These are phyloP conservation scores for Aspergillus persii DNA, from an alignment of 2,329 filamentous ascomycete species.

Conservation along the genomic window DNA sequence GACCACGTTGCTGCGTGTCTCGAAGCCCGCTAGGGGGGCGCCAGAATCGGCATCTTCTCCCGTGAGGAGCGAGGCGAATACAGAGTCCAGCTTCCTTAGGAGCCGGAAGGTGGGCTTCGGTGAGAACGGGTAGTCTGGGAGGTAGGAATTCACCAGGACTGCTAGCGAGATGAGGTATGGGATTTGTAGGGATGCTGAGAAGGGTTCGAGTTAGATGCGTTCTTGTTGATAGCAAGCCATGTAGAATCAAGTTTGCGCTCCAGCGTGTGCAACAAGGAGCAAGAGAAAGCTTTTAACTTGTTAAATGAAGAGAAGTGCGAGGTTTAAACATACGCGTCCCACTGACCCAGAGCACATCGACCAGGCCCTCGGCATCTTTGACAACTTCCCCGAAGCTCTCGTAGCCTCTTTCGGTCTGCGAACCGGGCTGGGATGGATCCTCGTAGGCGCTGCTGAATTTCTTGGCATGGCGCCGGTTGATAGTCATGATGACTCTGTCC, in stretches of 20 bases:
- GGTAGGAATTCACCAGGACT: slow-evolving; percentile 67
- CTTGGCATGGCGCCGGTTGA: slow-evolving; percentile 55
- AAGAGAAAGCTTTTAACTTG: not conserved
- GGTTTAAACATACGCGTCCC: slow-evolving; percentile 69
- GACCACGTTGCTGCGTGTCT: slow-evolving; percentile 50
- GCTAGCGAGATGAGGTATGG: slow-evolving; percentile 80
- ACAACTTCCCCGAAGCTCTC: slow-evolving; percentile 67
- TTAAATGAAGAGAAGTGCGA: not conserved
- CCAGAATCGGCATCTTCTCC: slow-evolving; percentile 66
- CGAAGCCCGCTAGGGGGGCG: slow-evolving; percentile 68
- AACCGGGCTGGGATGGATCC: slow-evolving; percentile 26
- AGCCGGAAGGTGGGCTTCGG: slow-evolving; percentile 68
- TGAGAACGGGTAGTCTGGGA: slow-evolving; percentile 68
- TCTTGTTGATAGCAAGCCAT: not conserved
- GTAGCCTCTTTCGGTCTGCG: slow-evolving; percentile 48
- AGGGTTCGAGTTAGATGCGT: not conserved
- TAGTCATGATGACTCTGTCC: slow-evolving; percentile 51
- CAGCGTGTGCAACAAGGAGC: not conserved
- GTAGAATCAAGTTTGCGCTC: too few relatives aligned
- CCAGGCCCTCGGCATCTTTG: slow-evolving; percentile 68
- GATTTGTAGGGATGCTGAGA: slow-evolving; percentile 72
- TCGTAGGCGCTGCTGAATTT: slow-evolving; percentile 41
- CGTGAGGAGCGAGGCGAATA: slow-evolving; percentile 72
- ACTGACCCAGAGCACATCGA: slow-evolving; percentile 82
- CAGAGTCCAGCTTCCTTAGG: slow-evolving; percentile 76